These are phyloP conservation scores for Plasmodium vivax DNA, from an alignment of 169 alveolate genomes.

Conservation along the genomic window DNA sequence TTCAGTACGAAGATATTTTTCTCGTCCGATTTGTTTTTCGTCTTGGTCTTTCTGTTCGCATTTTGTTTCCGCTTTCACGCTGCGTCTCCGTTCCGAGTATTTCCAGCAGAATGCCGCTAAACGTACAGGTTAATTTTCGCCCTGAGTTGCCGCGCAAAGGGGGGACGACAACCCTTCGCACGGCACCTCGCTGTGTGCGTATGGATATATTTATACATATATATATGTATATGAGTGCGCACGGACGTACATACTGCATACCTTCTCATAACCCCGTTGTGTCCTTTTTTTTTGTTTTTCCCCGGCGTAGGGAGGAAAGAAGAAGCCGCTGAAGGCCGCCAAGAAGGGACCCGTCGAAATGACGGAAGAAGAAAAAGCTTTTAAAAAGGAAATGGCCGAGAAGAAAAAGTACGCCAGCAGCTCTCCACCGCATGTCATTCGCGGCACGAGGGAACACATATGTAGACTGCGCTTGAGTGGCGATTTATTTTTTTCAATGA, in stretches of 20 bases:
- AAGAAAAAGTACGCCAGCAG: slow-evolving; percentile 51
- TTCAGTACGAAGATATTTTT: not conserved
- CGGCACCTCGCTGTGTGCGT: no score
- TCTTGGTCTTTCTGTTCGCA: not conserved
- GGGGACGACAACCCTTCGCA: not conserved
- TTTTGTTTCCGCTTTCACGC: not conserved
- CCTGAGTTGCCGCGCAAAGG: not conserved
- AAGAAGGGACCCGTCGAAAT: slow-evolving; percentile 59
- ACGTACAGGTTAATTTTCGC: slow-evolving; percentile 28
- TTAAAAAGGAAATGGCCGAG: slow-evolving; percentile 72
- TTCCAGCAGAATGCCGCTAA: slow-evolving; percentile 34
- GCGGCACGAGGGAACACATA: not conserved
- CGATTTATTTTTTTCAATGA: not conserved
- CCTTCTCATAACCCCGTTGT: not conserved
- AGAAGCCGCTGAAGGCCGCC: slow-evolving; percentile 61
- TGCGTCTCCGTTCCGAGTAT: not conserved
- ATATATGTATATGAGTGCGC: not conserved
- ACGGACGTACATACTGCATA: not conserved
- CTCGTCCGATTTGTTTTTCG: not conserved
- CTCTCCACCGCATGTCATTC: not conserved
- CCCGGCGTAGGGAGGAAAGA: slow-evolving; percentile 50
- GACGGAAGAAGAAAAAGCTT: slow-evolving; percentile 67
- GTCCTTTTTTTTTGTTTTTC: not conserved
- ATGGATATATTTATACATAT: no score
- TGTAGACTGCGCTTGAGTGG: not conserved